Base-by-base conservation (phyloP, 192 early-diverging fungal genomes). In the Thoreauomyces humboldtii region DNA sequence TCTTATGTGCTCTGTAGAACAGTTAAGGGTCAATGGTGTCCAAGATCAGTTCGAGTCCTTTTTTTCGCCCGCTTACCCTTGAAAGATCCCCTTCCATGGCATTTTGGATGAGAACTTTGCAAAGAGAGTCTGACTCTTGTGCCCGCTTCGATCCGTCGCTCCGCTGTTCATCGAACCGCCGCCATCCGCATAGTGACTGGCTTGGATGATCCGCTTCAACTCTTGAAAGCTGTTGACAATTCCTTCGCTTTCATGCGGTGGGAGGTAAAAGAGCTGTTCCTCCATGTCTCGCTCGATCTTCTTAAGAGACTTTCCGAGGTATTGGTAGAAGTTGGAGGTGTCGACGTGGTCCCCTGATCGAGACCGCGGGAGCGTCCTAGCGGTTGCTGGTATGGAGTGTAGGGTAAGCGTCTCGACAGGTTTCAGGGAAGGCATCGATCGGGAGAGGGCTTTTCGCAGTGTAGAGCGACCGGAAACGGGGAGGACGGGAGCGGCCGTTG, bases 251-350 rank as follows among this genome's bases (percentile, higher is more conserved):
- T 64, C 52, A 17, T 66, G 59, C 6, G 62, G 57, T 15, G 59
- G n/a, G n/a, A 78, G 58, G 4, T 45, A n/a, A 24, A 46, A 38
- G 17, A 65, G 45, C 33, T 60, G 51, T 27, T 72, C 61, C 29
- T 71, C 69, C 14, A 72, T 21, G 24, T 78, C 76, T 21, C 51
- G 35, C 48, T 73, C 72, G 24, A 78, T 59, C 34, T 64, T 62
- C n/a, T 47, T 42, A 7, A 78, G 45, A 41, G 62, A 60, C 45
- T 65, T 70, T 28, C 37, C 62, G 19, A 78, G 38, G 19, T 65
- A 70, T 24, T 17, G 19, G 53, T 73, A 68, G 35, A 78, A 46
- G 7, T 43, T 47, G 3, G 22, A 29, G 11, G 56, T 60, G 9
- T 72, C 70, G 1, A 34, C 27, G 27, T 7, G 25, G 31, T 56